Evolutionary conservation across 2,329 filamentous ascomycete species (phyloP), one percentile per base, ranked within the genome.

Genomic region (Penicillium sp.): DNA sequence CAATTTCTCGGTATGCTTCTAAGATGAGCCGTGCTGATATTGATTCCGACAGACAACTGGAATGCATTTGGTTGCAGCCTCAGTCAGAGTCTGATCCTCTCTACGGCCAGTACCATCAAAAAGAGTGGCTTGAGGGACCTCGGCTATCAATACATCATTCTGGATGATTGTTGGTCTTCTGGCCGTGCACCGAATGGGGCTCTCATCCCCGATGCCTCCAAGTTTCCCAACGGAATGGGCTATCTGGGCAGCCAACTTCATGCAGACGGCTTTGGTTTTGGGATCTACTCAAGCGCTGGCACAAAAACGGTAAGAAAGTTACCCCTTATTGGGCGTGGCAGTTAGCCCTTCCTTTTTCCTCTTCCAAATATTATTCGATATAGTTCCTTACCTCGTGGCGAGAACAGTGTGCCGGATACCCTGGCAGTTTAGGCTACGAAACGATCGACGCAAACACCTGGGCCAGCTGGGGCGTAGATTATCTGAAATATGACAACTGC

Each of bases 401-500:
- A 13, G 18, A 7, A 44, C 19, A 44, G 41, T 44, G 41, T 22
- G 41, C 41, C 24, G 41, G 41, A 10, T 44, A 44, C 19, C 41
- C 41, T 22, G 41, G 18, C 16, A 44, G 41, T 44, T 22, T 44
- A 22, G 83, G 81, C 1, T 79, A 81, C 63, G 85, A 88, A 63
- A 72, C 77, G 4, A 68, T 82, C 11, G 85, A 87, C 69, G 85
- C 84, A 2, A 70, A 77, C 35, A 83, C 81, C 1, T 85, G 82
- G 66, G 80, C 81, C 0, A 68, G 73, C 9, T 86, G 83, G 83
- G 82, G 79, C 3, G 76, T 86, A 41, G 83, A 85, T 64, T 85
- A 83, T 58, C 68, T 81, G 31, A 84, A 83, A 65, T 82, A 82
- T 61, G 82, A 84, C 65, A 84, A 84, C 65, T 85, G 81, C 70